Evolutionary conservation across 2,329 filamentous ascomycete genomes (phyloP), one percentile per base, ranked within the genome.

Genomic region (Aspergillus sp.): DNA sequence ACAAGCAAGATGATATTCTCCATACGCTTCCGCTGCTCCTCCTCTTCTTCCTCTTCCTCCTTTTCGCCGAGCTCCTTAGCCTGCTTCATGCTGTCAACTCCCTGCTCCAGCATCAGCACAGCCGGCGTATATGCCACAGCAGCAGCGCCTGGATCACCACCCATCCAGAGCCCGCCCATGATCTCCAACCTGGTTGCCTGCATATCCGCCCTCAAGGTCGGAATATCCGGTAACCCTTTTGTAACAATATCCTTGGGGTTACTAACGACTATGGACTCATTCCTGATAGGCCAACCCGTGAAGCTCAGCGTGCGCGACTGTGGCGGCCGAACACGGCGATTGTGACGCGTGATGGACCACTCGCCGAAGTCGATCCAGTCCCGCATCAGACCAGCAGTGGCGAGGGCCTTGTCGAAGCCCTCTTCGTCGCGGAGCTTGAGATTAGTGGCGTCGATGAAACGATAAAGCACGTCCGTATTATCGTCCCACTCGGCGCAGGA

Each of bases 241-340:
- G 49, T 44, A 15, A 53, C 49, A 15, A 43, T 42, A 15, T 53
- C 49, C 39, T 53, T 53, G 15, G 49, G 49, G 24, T 53, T 53
- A 2, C 20, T 9, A 24, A 53, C 39, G 36, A 43, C 39, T 39
- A 53, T 43, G 24, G 38, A 43, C 24, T 53, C 38, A 6, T 43
- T 43, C 22, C 7, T 32, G 3, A 17, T 13, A 6, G 49, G 39
- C 49, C 39, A 53, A 4, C 49, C 39, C 9, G 13, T 43, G 26
- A 43, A 43, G n/a, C 20, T 36, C 6, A 43, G 49, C 7, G 39
- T 42, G 7, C 0, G 4, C 13, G 38, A 34, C 20, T 22, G 8
- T 8, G 30, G 5, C 17, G 45, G 45, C 8, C 30, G 45, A 8
- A 20, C 17, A n/a, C 8, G 9, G 11, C 11, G 18, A 30, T 32